Percentiles rank a stretch among this genome's conserved stretches.
phyloP scores from a whole-genome alignment of 306 rosid genomes.

The Biancaea sappan region DNA sequence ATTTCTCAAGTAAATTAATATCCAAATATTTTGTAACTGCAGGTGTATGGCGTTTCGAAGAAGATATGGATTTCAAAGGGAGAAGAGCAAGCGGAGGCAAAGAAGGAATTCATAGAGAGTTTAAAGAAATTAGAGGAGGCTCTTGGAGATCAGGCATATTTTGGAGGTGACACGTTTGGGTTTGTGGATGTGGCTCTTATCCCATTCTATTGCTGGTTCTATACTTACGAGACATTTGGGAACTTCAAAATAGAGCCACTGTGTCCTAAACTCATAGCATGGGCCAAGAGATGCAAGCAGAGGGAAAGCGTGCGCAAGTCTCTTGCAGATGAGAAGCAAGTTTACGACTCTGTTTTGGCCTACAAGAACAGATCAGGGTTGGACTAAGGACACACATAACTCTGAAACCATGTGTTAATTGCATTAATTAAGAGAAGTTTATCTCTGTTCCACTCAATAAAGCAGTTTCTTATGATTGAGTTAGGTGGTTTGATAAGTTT shows the following conservation, averaged over 20 bases:
- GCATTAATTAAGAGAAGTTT: no score
- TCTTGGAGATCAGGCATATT: slow-evolving; percentile 50
- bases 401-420: not conserved
- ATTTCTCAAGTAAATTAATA: no score
- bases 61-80: slow-evolving; percentile 42
- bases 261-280: slow-evolving; percentile 46
- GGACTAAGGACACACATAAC: not conserved
- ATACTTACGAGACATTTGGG: slow-evolving; percentile 43
- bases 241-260: slow-evolving; percentile 40
- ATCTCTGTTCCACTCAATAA: no score
- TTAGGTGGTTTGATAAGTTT: no score
- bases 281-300: slow-evolving; percentile 54
- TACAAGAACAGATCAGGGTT: slow-evolving; percentile 18
- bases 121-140: slow-evolving; percentile 48
- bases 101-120: slow-evolving; percentile 34
- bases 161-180: slow-evolving; percentile 54
- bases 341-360: slow-evolving; percentile 34
- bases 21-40: no score
- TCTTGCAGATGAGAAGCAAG: slow-evolving; percentile 40
- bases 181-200: slow-evolving; percentile 47
- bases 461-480: no score
- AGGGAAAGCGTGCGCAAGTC: slow-evolving; percentile 43
- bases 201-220: slow-evolving; percentile 49
- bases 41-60: slow-evolving; percentile 38
- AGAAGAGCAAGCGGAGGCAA: slow-evolving; percentile 43